Evolutionary conservation across 2,329 filamentous ascomycete species (phyloP).

Genomic region (Pseudonectria buxi): DNA sequence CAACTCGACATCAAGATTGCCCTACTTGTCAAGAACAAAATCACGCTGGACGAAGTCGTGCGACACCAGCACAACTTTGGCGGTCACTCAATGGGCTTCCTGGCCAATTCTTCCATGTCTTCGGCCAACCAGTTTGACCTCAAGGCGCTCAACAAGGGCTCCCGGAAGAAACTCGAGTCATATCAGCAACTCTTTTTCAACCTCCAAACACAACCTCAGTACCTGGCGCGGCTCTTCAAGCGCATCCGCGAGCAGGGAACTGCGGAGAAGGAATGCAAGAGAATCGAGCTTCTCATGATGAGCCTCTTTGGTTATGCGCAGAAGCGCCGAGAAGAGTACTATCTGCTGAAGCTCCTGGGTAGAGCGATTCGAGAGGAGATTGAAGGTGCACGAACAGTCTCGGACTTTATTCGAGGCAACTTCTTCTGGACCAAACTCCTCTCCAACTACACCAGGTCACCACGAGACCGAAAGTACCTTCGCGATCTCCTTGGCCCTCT

Average conservation of each 20-base stretch:
- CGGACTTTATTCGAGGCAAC: conserved; percentile 83
- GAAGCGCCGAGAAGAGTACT: conserved; percentile 94
- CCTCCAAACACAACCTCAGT: conserved; percentile 92
- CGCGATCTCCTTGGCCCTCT: conserved; percentile 78
- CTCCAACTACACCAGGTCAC: conserved; percentile 80
- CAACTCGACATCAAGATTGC: conserved; percentile 99
- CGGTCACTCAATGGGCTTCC: conserved; percentile 74
- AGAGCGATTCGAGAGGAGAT: conserved; percentile 82
- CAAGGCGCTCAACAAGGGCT: conserved; percentile 95
- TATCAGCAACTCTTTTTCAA: conserved; percentile 98
- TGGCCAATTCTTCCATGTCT: conserved; percentile 82
- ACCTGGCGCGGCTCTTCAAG: conserved; percentile 82
- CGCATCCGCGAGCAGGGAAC: conserved; percentile 76
- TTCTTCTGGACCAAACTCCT: conserved; percentile 91
- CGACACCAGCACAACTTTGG: conserved; percentile 96
- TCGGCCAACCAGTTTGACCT: conserved; percentile 92
- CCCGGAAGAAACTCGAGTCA: conserved; percentile 86
- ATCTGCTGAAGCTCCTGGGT: conserved; percentile 80
- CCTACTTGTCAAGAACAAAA: conserved; percentile 97
- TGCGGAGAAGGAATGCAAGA: conserved; percentile 85
- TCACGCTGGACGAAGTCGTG: conserved; percentile 94
- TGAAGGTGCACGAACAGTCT: conserved; percentile 61
- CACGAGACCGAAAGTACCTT: conserved; percentile 86
- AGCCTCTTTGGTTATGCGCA: conserved; percentile 95
- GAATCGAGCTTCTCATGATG: conserved; percentile 91